A percentile compares a stretch with the other conserved stretches of the same genome.
phyloP scores from a whole-genome alignment of 768 basidiomycete species.

The Trametes sanguinea region DNA sequence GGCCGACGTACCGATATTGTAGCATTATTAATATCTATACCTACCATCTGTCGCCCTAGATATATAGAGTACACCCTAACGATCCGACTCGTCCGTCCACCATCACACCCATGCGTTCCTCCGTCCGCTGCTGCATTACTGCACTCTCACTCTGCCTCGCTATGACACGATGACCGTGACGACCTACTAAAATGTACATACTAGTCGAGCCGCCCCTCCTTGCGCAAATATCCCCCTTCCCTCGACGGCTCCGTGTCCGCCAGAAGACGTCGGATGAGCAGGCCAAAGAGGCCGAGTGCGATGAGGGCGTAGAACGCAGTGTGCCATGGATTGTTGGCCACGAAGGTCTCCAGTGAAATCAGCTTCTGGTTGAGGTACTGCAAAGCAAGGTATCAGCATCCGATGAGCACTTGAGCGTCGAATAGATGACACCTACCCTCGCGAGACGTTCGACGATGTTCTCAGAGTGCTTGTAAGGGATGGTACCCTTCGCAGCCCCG shows the following conservation, averaged over 20 bases:
- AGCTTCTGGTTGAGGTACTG: slow-evolving; percentile 37
- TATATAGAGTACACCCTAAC: background rate
- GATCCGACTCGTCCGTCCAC: background rate
- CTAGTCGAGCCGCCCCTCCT: slow-evolving; percentile 20
- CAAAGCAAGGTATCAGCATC: background rate
- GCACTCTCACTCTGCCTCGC: background rate
- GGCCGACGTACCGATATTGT: slow-evolving; percentile 13
- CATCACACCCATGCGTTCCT: background rate
- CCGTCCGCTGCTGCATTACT: too few relatives aligned
- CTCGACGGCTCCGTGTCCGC: slow-evolving; percentile 24
- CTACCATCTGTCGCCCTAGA: background rate
- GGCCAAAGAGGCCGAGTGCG: slow-evolving; percentile 23
- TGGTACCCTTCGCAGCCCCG: slow-evolving; percentile 53
- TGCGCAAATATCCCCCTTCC: slow-evolving; percentile 22
- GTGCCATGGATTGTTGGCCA: slow-evolving; percentile 31
- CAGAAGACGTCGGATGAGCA: slow-evolving; percentile 28
- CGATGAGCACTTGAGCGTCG: background rate
- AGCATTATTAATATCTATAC: slow-evolving; percentile 14
- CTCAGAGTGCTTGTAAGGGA: slow-evolving; percentile 64
- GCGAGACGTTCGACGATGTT: slow-evolving; percentile 67
- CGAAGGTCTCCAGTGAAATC: slow-evolving; percentile 28
- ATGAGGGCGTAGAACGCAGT: slow-evolving; percentile 27
- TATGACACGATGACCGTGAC: background rate
- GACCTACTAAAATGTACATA: slow-evolving; percentile 15
- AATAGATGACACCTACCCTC: slow-evolving; percentile 45